Conservation (phyloP, 768 basidiomycete genomes). For the Zangia roseola region DNA sequence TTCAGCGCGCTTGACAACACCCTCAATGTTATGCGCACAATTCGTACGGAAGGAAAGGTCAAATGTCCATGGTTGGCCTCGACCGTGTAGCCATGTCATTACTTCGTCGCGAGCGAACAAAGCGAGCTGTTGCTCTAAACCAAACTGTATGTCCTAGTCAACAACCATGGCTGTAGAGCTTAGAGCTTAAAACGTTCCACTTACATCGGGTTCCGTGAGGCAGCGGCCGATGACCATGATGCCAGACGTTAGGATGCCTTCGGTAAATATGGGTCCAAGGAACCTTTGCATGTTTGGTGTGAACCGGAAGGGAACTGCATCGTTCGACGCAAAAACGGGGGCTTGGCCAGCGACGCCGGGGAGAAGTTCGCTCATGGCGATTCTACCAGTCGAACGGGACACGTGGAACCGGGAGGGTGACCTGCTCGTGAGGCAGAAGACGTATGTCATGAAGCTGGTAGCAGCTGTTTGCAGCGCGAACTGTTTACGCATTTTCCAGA, state of each 20-base stretch:
- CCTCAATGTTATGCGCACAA: constrained; percentile 59
- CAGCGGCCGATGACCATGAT: constrained; percentile 90
- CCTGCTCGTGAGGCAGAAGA: constrained; percentile 81
- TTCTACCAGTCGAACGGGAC: constrained; percentile 84
- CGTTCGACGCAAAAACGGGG: constrained; percentile 71
- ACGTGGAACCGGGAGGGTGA: constrained; percentile 83
- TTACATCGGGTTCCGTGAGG: constrained; percentile 88
- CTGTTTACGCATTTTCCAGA: constrained; percentile 98
- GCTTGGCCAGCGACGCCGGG: constrained; percentile 58
- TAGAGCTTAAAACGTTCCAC: constrained; percentile 20
- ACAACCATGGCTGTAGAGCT: neutral
- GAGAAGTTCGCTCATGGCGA: constrained; percentile 90
- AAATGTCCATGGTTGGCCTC: constrained; percentile 53
- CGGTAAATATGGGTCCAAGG: constrained; percentile 82
- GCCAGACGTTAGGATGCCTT: constrained; percentile 83
- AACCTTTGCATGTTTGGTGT: constrained; percentile 97
- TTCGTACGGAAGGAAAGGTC: constrained; percentile 61
- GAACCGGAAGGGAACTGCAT: constrained; percentile 94
- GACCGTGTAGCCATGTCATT: constrained; percentile 64
- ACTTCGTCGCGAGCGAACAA: constrained; percentile 95
- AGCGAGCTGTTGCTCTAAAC: constrained; percentile 88
- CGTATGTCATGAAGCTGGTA: constrained; percentile 88
- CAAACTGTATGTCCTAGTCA: constrained; percentile 53
- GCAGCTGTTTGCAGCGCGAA: constrained; percentile 89
- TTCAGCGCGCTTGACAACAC: constrained; percentile 77